Evolutionary conservation across 768 basidiomycete species (phyloP).

Genomic region (Trametes maxima): DNA sequence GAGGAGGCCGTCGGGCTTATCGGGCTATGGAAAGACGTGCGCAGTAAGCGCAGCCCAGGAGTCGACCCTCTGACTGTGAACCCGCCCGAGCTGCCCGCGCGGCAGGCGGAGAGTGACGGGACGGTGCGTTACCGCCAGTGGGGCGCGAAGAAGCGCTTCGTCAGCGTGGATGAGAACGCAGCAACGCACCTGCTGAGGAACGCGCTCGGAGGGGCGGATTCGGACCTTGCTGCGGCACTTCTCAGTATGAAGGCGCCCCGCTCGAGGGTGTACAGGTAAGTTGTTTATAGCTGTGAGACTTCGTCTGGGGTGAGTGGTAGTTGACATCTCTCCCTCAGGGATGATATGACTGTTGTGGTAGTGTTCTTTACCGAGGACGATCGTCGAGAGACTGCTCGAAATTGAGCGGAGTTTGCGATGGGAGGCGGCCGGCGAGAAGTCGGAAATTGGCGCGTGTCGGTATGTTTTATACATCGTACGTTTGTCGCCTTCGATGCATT

Average conservation of each 20-base stretch:
- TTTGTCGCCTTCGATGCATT: background rate
- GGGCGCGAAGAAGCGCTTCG: constrained; percentile 43
- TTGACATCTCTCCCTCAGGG: constrained; percentile 24
- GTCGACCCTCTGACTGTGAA: background rate
- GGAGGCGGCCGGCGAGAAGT: background rate
- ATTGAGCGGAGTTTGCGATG: background rate
- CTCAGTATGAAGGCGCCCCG: constrained; percentile 41
- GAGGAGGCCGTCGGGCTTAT: constrained; percentile 58
- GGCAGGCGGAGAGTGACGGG: constrained; percentile 30
- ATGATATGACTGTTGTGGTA: constrained; percentile 37
- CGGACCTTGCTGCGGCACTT: constrained; percentile 44
- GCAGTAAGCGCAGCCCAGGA: constrained; percentile 18
- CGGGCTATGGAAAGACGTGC: constrained; percentile 46
- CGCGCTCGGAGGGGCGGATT: constrained; percentile 54
- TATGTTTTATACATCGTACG: background rate
- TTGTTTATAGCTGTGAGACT: background rate
- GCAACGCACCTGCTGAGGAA: constrained; percentile 56
- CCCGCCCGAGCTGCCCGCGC: constrained; percentile 37
- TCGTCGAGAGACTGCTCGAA: background rate
- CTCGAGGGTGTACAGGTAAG: constrained; percentile 43
- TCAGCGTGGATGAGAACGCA: constrained; percentile 46
- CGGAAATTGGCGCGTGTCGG: background rate
- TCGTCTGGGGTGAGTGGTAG: background rate
- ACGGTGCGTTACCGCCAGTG: constrained; percentile 42
- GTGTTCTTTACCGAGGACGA: constrained; percentile 28